Evolutionary conservation across 2,329 filamentous ascomycete species (phyloP).

Genomic region (Exophiala phaeomuriformis): DNA sequence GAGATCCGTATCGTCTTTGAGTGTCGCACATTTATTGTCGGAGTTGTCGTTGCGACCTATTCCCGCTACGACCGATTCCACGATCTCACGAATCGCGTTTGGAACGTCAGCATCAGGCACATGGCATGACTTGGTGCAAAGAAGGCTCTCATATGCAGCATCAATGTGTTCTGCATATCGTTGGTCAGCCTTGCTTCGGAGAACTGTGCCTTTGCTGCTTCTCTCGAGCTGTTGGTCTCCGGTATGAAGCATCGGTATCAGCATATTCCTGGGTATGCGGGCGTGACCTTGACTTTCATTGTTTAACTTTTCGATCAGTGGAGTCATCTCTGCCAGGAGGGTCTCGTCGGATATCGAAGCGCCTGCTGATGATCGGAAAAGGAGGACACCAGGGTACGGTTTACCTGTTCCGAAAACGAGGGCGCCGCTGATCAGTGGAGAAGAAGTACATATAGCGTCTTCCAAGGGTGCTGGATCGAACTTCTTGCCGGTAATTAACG

Average conservation of each 20-base stretch:
- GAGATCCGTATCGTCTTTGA: conserved; percentile 42
- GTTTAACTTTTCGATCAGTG: conserved; percentile 44
- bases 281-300: conserved; percentile 45
- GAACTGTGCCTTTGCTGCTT: conserved; percentile 56
- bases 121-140: conserved; percentile 17
- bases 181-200: conserved; percentile 47
- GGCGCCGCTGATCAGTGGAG: conserved; percentile 45
- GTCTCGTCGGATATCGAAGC: conserved; percentile 31
- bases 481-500: conserved; percentile 60
- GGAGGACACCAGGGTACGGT: conserved; percentile 50
- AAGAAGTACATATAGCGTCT: conserved; percentile 43
- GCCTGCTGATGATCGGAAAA: conserved; percentile 41
- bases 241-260: conserved; percentile 41
- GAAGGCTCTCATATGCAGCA: conserved; percentile 33
- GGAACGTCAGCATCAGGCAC: not conserved
- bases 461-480: conserved; percentile 60
- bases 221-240: conserved; percentile 41
- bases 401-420: conserved; percentile 56
- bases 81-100: not conserved
- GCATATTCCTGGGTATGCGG: conserved; percentile 45
- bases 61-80: not conserved
- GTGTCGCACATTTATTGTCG: conserved; percentile 22
- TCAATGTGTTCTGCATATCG: conserved; percentile 35
- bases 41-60: not conserved
- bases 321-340: conserved; percentile 39